Percentiles rank a stretch among this genome's conserved stretches.
These are phyloP conservation scores for Microbotryum scabiosae DNA, from an alignment of 1,284 basidiomycete genomes.

Conservation along the genomic window DNA sequence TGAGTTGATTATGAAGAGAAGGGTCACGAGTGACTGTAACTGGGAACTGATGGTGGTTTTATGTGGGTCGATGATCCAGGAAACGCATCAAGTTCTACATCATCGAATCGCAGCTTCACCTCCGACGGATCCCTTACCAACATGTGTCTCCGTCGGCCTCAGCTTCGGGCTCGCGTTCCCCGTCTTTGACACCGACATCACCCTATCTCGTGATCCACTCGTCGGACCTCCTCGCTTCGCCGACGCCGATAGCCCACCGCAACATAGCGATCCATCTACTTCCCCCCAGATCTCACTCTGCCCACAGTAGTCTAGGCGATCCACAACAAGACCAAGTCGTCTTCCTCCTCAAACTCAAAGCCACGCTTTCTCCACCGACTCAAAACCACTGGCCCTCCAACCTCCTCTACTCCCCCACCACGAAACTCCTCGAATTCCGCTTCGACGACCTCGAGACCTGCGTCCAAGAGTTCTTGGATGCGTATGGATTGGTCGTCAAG, in stretches of 20 bases:
- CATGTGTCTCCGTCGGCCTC: conserved; percentile 51
- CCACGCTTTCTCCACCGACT: too few species aligned
- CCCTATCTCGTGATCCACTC: conserved; percentile 7
- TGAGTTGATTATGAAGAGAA: conserved; percentile 38
- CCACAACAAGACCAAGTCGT: too few species aligned
- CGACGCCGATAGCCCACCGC: too few species aligned
- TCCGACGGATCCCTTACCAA: conserved; percentile 64
- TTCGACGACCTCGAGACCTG: conserved; percentile 77
- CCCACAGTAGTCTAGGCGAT: too few species aligned
- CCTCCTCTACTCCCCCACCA: conserved; percentile 59
- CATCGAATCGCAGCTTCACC: conserved; percentile 77
- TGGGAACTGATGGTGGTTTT: not conserved
- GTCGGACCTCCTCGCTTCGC: not conserved
- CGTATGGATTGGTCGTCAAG: conserved; percentile 83
- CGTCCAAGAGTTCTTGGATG: conserved; percentile 75
- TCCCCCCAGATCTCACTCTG: too few species aligned
- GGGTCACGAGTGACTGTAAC: not conserved
- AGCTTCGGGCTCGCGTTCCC: not conserved
- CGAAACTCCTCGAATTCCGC: conserved; percentile 74
- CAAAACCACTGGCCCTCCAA: too few species aligned
- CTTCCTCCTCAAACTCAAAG: too few species aligned
- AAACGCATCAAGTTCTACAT: conserved; percentile 82
- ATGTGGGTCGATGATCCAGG: conserved; percentile 43
- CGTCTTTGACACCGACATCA: not conserved
- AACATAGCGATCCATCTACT: too few species aligned